Evolutionary conservation across 164 flowering plant genomes (phyloP), one percentile per base, ranked within the genome.

Genomic region (Nymphaea thermarum): DNA sequence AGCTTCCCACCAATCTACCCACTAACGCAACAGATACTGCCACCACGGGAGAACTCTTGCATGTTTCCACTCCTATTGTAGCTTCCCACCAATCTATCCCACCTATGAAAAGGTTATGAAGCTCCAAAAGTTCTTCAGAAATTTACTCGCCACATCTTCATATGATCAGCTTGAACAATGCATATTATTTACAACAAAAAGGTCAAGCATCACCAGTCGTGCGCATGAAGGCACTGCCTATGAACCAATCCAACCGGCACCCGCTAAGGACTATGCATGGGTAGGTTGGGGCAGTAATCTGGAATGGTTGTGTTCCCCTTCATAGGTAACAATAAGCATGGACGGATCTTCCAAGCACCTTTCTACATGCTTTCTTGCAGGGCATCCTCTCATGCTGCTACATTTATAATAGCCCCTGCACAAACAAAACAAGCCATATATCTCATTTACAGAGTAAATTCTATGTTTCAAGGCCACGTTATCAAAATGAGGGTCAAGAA

Each of bases 331-430:
- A 47, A 84, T 80, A 5, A 91, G 90, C 98, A 91, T 91, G 43
- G 90, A 71, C 10, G 98, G 85, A 0, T 89, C 98, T 71, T 89
- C 96, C 80, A 86, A 79, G 83, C 91, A 86, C 77, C 98, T 80
- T 81, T 91, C 98, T 3, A 91, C 98, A 70, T 91, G 98, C 80
- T 91, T 91, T 78, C 98, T 87, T 17, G 98, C 96, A 3, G 96
- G 98, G 73, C 98, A 91, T 43, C 98, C 98, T 77, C 96, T 83
- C 87, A 85, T 82, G 81, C 91, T 89, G 81, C 98, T 91, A 74
- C 98, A 91, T 73, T 91, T 91, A 66, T 91, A 91, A 75, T 91
- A 91, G 73, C 98, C 98, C 83, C 98, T 91, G 85, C 83, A 82
- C 43, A 76, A 66, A 51, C 15, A 51, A 51, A 51, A 51, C 8